Percentiles rank a stretch among this genome's conserved stretches.
Evolutionary conservation across 2,329 filamentous ascomycete species (phyloP).

Genomic region (Trichoderma atrobrunneum): DNA sequence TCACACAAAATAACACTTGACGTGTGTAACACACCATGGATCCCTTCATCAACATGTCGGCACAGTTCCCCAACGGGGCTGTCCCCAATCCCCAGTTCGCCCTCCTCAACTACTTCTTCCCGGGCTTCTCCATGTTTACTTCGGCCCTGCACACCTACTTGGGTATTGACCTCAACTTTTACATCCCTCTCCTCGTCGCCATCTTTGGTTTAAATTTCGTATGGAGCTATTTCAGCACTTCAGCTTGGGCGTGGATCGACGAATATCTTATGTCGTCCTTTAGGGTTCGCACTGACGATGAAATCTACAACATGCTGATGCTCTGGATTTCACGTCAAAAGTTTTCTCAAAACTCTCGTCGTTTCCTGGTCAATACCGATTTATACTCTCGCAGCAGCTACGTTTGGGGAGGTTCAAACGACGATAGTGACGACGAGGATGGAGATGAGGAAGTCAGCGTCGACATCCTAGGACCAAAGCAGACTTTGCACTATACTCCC

Average conservation of each 20-base stretch:
- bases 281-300: conserved; percentile 66
- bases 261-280: conserved; percentile 62
- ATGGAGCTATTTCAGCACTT: conserved; percentile 52
- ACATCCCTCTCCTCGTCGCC: conserved; percentile 56
- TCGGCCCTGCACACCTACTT: conserved; percentile 53
- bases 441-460: conserved; percentile 32
- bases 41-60: conserved; percentile 26
- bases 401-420: conserved; percentile 47
- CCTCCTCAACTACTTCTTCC: conserved; percentile 62
- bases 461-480: conserved; percentile 40
- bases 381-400: conserved; percentile 52
- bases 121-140: conserved; percentile 60
- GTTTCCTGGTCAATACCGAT: conserved; percentile 64
- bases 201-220: conserved; percentile 48
- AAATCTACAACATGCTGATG: conserved; percentile 72
- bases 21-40: conserved; percentile 25
- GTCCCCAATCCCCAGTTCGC: conserved; percentile 39
- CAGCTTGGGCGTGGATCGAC: conserved; percentile 47
- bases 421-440: conserved; percentile 40
- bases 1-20: neutral
- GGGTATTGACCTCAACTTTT: conserved; percentile 60
- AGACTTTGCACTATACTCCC: conserved; percentile 61
- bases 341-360: conserved; percentile 58
- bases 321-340: conserved; percentile 63
- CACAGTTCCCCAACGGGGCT: conserved; percentile 13